Evolutionary conservation across 208 protist species (phyloP), one percentile per base, ranked within the genome.

Genomic region (Acanthamoeba lenticulata): DNA sequence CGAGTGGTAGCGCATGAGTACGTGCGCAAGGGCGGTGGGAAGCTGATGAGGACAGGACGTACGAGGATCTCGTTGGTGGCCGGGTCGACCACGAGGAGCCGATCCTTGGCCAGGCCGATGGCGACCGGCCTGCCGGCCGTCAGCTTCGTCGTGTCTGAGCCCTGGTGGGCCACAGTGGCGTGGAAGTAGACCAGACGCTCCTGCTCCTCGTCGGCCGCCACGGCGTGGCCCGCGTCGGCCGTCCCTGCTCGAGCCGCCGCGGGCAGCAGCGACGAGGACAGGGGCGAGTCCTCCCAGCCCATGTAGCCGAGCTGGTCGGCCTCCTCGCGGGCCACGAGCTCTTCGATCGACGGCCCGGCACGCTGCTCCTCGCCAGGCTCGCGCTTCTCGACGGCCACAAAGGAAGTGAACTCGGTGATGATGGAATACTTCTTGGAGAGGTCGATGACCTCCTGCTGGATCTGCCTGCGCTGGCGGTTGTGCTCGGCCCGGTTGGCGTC

Each of bases 401-500:
- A 97, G 32, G 74, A 94, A 5, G 96, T 97, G 49, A 95, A 94
- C 38, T 93, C 52, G 13, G 96, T 95, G 17, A 97, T 91, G 38
- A 97, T 96, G 0, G 38, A 74, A 62, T 96, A 95, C 17, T 92
- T 11, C 17, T 94, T 94, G 24, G 79, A 94, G 0, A 97, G 44
- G 15, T 92, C 57, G 29, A 96, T 96, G 5, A 97, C 86, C 27
- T 92, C 79, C 27, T 52, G 13, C 42, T 95, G 95, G 24, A 85
- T 95, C 15, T 52, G 32, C 5, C 92, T 11, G 34, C 91, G 93
- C 27, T 90, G 77, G 13, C 72, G 15, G 27, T 95, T 85, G 38
- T 94, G 65, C 17, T 79, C 47, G 27, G 86, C 13, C 34, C 91
- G 91, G 36, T 94, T 74, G 5, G n/a, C 3, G 9, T 49, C 44